Evolutionary conservation across 768 basidiomycete species (phyloP), one percentile per base, ranked within the genome.

Genomic region (Lactarius trivialis): DNA sequence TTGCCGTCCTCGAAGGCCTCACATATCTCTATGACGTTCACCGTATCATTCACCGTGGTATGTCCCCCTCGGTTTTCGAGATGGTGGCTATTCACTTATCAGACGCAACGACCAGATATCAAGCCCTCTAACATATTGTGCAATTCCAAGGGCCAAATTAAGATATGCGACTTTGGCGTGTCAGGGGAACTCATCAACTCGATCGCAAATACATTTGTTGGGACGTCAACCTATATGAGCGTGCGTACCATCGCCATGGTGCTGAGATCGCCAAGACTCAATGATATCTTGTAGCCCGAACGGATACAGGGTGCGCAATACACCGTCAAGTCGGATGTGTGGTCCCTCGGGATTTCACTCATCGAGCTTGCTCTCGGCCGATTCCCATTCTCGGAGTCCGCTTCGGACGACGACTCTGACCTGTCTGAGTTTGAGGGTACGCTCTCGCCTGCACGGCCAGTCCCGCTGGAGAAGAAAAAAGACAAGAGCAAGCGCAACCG

Each of bases 141-240:
- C 76, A 98, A 98, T 71, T 97, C 96, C 7, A 78, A 80, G 53
- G 97, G 97, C 33, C 87, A 97, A 68, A 95, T 98, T 81, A 99
- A 99, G 78, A 95, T 99, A 58, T 98, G 96, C 71, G 97, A 99
- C 75, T 99, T 98, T 73, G 97, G 97, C 41, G 97, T 99, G 7
- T 98, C 95, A 1, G 97, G 97, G 36, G 97, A 99, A 73, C 82
- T 99, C 69, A 96, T 98, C 76, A 98, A 98, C 76, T 95, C 93
- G 8, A 96, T 98, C 65, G 97, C 97, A 39, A 95, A 98, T 75
- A 98, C 97, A 0, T 99, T 98, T 72, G 97, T 99, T 41, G 96
- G 97, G 32, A 99, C 97, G 15, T 94, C 91, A 65, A 98, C 95
- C 4, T 99, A 99, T 73, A 99, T 98, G 96, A 98, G 97, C 68